phyloP scores from a whole-genome alignment of 371 early-diverging fungal genomes.

The Thermomucor indicae-seudaticae region DNA sequence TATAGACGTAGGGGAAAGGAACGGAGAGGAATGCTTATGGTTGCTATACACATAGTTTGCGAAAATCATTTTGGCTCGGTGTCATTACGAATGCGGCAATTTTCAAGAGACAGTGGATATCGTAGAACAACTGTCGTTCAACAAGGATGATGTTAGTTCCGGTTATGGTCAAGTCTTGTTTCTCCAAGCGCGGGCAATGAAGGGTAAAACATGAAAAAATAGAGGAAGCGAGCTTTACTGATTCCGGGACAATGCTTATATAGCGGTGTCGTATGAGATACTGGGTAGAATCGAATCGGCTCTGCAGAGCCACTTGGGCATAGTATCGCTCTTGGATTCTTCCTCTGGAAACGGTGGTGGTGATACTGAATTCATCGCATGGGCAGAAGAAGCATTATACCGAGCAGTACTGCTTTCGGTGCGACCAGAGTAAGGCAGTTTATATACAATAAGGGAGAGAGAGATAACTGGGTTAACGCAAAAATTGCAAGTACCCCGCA shows the following conservation, averaged over 20 bases:
- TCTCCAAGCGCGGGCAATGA: constrained; percentile 44
- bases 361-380: constrained; percentile 41
- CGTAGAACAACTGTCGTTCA: constrained; percentile 22
- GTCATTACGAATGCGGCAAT: constrained; percentile 28
- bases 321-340: constrained; percentile 36
- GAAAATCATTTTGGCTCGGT: constrained; percentile 33
- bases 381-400: constrained; percentile 71
- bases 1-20: no score
- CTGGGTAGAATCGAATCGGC: constrained; percentile 42
- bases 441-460: no score
- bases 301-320: constrained; percentile 48
- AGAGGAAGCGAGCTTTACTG: background rate
- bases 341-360: constrained; percentile 5
- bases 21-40: no score
- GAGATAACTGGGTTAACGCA: no score
- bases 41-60: constrained; percentile 36
- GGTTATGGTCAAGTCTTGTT: constrained; percentile 53
- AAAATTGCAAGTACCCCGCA: no score
- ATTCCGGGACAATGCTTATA: background rate
- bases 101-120: constrained; percentile 24
- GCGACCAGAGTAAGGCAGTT: constrained; percentile 42
- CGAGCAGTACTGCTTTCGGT: constrained; percentile 47
- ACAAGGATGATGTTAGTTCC: constrained; percentile 23
- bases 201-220: constrained; percentile 29
- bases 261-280: constrained; percentile 33